Percentiles rank a stretch among this genome's conserved stretches.
phyloP scores from a whole-genome alignment of 2,329 filamentous ascomycete genomes.

The Sporothrix inflata region DNA sequence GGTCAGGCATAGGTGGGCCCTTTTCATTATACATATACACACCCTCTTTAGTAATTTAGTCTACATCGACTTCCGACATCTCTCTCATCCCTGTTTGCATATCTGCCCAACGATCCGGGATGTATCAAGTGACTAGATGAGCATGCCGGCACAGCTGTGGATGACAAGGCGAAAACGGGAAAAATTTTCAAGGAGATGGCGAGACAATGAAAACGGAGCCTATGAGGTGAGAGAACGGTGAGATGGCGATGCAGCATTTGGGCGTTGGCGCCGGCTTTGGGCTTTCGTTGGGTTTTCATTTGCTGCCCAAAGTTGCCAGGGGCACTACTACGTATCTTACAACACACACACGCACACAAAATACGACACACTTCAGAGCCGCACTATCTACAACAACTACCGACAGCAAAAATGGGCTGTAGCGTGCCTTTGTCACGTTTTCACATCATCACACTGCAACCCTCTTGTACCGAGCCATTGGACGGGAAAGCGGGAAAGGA shows the following conservation, averaged over 20 bases:
- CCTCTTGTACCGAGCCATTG: neutral
- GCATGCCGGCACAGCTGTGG: slow-evolving; percentile 36
- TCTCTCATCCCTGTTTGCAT: neutral
- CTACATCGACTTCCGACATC: neutral
- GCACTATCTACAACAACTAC: neutral
- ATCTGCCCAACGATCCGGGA: neutral
- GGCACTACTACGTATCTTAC: neutral
- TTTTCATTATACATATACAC: neutral
- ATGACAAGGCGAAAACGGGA: slow-evolving; percentile 16
- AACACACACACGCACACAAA: neutral
- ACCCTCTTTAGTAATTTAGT: neutral
- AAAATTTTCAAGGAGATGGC: neutral
- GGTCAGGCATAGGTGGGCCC: neutral
- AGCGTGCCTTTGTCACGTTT: neutral
- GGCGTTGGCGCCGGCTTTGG: neutral
- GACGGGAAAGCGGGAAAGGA: neutral
- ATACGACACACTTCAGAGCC: neutral
- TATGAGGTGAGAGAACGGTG: slow-evolving; percentile 21
- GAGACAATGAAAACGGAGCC: neutral
- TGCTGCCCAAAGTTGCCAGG: neutral
- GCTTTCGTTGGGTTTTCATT: neutral
- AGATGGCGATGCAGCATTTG: neutral
- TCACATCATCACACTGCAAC: neutral
- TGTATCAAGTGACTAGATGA: slow-evolving; percentile 37
- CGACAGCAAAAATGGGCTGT: neutral